Conservation (phyloP, 345 rosid species). For the Punica granatum region DNA sequence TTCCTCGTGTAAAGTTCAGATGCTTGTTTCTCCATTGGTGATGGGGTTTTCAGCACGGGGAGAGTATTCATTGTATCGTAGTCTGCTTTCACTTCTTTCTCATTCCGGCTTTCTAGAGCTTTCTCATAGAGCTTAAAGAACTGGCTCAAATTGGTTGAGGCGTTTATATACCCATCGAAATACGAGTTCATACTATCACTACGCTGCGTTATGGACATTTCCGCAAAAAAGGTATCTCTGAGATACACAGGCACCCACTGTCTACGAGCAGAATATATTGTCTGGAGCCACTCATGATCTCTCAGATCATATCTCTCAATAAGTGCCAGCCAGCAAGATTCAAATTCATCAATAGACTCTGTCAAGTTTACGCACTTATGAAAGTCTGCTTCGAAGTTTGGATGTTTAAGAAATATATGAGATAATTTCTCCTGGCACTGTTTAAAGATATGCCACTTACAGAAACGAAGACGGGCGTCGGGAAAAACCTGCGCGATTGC, state of each 20-base stretch:
- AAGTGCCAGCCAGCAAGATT: slow-evolving; percentile 41
- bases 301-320: slow-evolving; percentile 36
- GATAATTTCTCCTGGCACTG: slow-evolving; percentile 46
- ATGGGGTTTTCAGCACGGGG: slow-evolving; percentile 42
- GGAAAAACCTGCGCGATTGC: slow-evolving; percentile 44
- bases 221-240: slow-evolving; percentile 44
- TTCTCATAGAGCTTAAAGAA: slow-evolving; percentile 42
- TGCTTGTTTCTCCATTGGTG: slow-evolving; percentile 58
- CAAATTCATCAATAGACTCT: slow-evolving; percentile 46
- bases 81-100: slow-evolving; percentile 50
- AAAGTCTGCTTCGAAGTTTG: slow-evolving; percentile 42
- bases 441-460: slow-evolving; percentile 43
- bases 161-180: slow-evolving; percentile 45
- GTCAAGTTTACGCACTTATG: slow-evolving; percentile 44
- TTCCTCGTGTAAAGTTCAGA: slow-evolving; percentile 39
- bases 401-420: slow-evolving; percentile 33
- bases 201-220: slow-evolving; percentile 40
- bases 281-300: slow-evolving; percentile 49
- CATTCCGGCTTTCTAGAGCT: slow-evolving; percentile 37
- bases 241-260: slow-evolving; percentile 54
- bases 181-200: slow-evolving; percentile 43
- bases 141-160: slow-evolving; percentile 35
- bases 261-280: slow-evolving; percentile 33
- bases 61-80: slow-evolving; percentile 39
- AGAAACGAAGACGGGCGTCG: slow-evolving; percentile 36